phyloP scores from a whole-genome alignment of 202 grass and related monocot species.

The Tripidium arundinaceum region DNA sequence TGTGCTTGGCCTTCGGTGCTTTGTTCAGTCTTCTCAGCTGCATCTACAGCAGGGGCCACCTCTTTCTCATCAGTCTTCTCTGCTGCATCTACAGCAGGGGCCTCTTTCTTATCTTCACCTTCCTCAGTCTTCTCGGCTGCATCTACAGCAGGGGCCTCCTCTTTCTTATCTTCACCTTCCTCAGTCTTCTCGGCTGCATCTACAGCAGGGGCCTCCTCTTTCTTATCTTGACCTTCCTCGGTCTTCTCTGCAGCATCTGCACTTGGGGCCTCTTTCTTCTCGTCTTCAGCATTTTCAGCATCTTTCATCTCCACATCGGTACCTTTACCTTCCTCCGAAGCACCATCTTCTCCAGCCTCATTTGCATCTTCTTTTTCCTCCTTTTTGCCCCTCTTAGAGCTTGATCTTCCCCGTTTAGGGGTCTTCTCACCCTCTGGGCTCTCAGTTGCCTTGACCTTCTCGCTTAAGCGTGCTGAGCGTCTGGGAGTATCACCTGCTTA shows the following conservation, averaged over 20 bases:
- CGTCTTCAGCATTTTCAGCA: slow-evolving; percentile 30
- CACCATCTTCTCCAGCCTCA: slow-evolving; percentile 24
- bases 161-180: background rate
- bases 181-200: background rate
- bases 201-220: background rate
- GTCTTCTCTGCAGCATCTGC: background rate
- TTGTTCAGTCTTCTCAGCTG: background rate
- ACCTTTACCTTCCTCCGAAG: slow-evolving; percentile 35
- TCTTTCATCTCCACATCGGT: slow-evolving; percentile 51
- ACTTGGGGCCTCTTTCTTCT: background rate
- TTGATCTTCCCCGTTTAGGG: slow-evolving; percentile 45
- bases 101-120: slow-evolving; percentile 4
- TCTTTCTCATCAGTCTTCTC: background rate
- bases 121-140: slow-evolving; percentile 25
- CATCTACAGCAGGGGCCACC: background rate
- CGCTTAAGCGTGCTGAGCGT: slow-evolving; percentile 77
- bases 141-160: slow-evolving; percentile 16
- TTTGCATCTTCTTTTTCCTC: slow-evolving; percentile 39
- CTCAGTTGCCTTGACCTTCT: slow-evolving; percentile 56
- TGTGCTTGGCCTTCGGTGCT: background rate
- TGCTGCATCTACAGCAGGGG: background rate
- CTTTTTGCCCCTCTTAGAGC: slow-evolving; percentile 55
- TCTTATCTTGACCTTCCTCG: background rate
- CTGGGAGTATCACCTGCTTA: slow-evolving; percentile 84
- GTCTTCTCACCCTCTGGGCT: slow-evolving; percentile 59